A percentile compares a stretch with the other conserved stretches of the same genome.
Conservation (phyloP, 345 rosid species). For the Citrus medica region DNA sequence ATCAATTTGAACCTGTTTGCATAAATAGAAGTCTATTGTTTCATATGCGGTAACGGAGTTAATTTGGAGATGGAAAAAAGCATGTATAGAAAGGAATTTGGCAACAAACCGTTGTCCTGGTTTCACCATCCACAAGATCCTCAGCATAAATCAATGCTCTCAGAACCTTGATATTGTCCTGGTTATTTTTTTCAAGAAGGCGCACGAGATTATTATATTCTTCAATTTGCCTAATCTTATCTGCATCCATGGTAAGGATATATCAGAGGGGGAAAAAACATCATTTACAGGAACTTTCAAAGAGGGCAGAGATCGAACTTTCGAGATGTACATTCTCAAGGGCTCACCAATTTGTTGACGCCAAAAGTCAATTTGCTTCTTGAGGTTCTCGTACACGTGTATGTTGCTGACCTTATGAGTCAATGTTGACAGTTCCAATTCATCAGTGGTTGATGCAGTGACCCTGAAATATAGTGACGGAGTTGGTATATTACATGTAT, state of each 20-base stretch:
- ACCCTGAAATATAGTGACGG: conserved; percentile 19
- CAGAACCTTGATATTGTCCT: conserved; percentile 44
- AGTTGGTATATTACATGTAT: not conserved
- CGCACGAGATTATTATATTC: conserved; percentile 30
- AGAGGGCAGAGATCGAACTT: not conserved
- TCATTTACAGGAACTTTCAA: not conserved
- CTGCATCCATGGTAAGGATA: conserved; percentile 16
- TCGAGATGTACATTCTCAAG: not conserved
- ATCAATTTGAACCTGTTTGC: conserved; percentile 22
- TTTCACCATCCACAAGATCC: conserved; percentile 34
- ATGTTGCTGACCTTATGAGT: conserved; percentile 39
- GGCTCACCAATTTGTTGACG: conserved; percentile 35
- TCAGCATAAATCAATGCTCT: conserved; percentile 31
- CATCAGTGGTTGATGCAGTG: conserved; percentile 32
- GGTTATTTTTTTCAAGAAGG: conserved; percentile 25
- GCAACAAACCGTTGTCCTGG: conserved; percentile 27
- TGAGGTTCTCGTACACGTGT: conserved; percentile 28
- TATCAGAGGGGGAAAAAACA: not conserved
- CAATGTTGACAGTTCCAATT: conserved; percentile 47
- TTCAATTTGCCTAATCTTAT: conserved; percentile 37
- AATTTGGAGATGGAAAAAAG: not conserved
- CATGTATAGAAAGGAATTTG: not conserved
- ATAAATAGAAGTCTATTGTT: not conserved
- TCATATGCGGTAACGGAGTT: not conserved
- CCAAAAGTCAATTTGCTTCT: conserved; percentile 35